Evolutionary conservation across 106 monocot genomes (phyloP).

Genomic region (Acorus gramineus): DNA sequence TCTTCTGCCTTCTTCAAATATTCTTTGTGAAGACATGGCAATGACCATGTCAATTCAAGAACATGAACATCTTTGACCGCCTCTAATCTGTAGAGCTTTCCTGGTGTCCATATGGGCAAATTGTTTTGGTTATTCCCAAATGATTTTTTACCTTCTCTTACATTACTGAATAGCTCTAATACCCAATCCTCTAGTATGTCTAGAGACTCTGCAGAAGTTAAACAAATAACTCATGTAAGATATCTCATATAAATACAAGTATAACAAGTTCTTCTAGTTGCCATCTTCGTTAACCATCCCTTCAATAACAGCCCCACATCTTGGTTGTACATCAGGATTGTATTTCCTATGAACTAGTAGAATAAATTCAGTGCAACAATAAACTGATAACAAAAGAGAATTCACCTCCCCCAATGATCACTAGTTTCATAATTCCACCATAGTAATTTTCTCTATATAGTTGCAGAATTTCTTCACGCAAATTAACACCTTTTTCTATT

Average conservation of each 20-base stretch:
- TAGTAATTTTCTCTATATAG: conserved; percentile 70
- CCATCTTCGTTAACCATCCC: no score
- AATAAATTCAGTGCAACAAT: no score
- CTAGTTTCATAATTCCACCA: conserved; percentile 89
- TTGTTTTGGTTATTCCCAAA: conserved; percentile 13
- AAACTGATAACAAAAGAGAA: no score
- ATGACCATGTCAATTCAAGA: conserved; percentile 76
- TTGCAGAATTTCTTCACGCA: conserved; percentile 73
- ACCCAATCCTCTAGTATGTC: conserved; percentile 82
- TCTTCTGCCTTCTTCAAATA: conserved; percentile 94
- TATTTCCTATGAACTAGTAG: no score
- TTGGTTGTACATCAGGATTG: neutral
- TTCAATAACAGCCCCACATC: neutral
- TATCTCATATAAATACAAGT: no score
- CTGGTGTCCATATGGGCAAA: conserved; percentile 66
- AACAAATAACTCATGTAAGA: neutral
- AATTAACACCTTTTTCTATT: conserved; percentile 74
- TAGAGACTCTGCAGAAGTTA: conserved; percentile 58
- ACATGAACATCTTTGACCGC: conserved; percentile 92
- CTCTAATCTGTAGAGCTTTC: conserved; percentile 71
- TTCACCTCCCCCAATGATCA: conserved; percentile 94
- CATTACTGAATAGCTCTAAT: conserved; percentile 64
- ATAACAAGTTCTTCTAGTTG: no score
- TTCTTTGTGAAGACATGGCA: conserved; percentile 85
- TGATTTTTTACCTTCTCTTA: conserved; percentile 36